Base-by-base conservation (phyloP, 768 basidiomycete species). In the Naganishia onofrii region DNA sequence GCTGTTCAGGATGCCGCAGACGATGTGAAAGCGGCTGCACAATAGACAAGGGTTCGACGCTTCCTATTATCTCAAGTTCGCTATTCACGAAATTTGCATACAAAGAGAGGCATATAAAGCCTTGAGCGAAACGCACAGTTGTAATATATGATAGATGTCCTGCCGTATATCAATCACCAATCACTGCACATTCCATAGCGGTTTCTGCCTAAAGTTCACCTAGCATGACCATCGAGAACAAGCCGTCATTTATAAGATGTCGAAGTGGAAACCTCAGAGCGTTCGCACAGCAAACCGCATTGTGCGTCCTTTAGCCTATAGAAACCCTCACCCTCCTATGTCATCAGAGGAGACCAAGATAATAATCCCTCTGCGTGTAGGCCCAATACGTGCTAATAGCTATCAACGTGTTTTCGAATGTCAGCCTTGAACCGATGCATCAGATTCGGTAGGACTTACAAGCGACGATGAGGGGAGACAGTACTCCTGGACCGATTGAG, bases 381-480 rank as follows among this genome's bases (percentile, higher is more conserved):
- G 60, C n/a, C 60, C 60, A 63, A 42, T 63, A 63, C 38, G 60
- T 44, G 38, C 60, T 63, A 26, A 63, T 42, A 63, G 60, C 60
- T 63, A 42, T 23, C 21, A 38, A 29, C 2, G 5, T 42, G 23
- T 7, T 2, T 15, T 36, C 17, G 26, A 26, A 44, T 26, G 26
- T 26, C 26, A 19, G 36, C 13, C 29, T 63, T 21, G 2, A 34
- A 38, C 5, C n/a, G 10, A 4, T 28, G 7, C 6, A 34, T 21
- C n/a, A 44, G 28, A 21, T 26, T 7, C 13, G 23, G 38, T 23
- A 2, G 15, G 13, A 85, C 89, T 83, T 77, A 98, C 95, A 87
- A 10, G 92, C 89, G 28, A 98, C 91, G 71, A 96, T 84, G 55
- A 93, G 83, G 0, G 94, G 91, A 70, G 87, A 87, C 46, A 92